Percentiles rank a stretch among this genome's conserved stretches.
phyloP scores from a whole-genome alignment of 495 filamentous ascomycete genomes.

The Penicillium samsonianum region DNA sequence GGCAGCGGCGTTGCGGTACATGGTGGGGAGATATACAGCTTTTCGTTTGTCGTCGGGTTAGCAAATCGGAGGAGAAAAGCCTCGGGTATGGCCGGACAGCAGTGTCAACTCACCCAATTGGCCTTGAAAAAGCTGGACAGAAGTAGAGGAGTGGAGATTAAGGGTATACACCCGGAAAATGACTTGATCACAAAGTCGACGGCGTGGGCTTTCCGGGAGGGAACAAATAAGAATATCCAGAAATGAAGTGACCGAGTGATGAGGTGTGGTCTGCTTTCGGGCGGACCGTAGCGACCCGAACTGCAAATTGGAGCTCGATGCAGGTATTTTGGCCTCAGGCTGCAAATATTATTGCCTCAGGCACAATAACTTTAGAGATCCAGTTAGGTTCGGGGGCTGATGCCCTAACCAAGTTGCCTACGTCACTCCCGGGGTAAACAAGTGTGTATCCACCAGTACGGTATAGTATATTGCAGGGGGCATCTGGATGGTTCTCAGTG shows the following conservation, averaged over 20 bases:
- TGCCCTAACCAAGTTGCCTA: slow-evolving; percentile 29
- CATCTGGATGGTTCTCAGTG: background rate
- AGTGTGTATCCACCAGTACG: slow-evolving; percentile 25
- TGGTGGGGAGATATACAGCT: slow-evolving; percentile 41
- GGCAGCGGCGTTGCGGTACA: slow-evolving; percentile 49
- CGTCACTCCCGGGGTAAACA: slow-evolving; percentile 39
- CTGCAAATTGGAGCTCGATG: slow-evolving; percentile 26
- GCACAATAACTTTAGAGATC: background rate
- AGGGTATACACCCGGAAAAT: slow-evolving; percentile 38
- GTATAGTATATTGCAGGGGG: slow-evolving; percentile 7
- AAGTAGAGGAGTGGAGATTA: slow-evolving; percentile 36
- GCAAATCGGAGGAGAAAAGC: slow-evolving; percentile 36
- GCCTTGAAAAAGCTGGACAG: slow-evolving; percentile 23
- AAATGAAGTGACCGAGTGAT: slow-evolving; percentile 44
- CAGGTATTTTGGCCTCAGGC: slow-evolving; percentile 32
- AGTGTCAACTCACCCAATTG: slow-evolving; percentile 43
- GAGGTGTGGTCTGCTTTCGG: slow-evolving; percentile 41
- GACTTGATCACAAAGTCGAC: slow-evolving; percentile 38
- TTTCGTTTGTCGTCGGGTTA: slow-evolving; percentile 41
- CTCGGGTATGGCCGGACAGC: slow-evolving; percentile 31
- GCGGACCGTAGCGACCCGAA: slow-evolving; percentile 33
- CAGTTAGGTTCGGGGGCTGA: slow-evolving; percentile 19
- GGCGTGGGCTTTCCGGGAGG: slow-evolving; percentile 35
- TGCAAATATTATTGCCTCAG: background rate
- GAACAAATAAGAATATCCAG: slow-evolving; percentile 39